phyloP scores from a whole-genome alignment of 2,329 filamentous ascomycete species.

The Paramyrothecium sp. region DNA sequence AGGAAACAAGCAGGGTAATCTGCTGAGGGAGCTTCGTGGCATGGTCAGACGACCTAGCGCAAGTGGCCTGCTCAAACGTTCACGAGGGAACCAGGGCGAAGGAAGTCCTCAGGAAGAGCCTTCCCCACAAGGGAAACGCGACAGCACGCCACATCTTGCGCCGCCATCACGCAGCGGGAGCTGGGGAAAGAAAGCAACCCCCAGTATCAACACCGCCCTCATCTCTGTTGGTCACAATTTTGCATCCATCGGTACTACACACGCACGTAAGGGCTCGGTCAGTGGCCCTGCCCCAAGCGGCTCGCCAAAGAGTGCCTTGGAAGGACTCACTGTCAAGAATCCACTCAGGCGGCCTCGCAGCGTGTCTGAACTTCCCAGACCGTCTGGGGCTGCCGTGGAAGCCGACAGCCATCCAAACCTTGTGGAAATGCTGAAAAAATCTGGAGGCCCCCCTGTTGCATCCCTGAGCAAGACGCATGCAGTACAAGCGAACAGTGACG shows the following conservation, averaged over 20 bases:
- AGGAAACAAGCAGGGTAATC: slow-evolving; percentile 44
- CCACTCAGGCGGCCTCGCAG: slow-evolving; percentile 53
- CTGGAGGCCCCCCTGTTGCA: slow-evolving; percentile 54
- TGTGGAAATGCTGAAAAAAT: slow-evolving; percentile 49
- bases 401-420: slow-evolving; percentile 42
- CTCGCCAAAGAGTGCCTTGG: slow-evolving; percentile 53
- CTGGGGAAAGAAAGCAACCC: slow-evolving; percentile 50
- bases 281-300: slow-evolving; percentile 46
- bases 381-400: slow-evolving; percentile 22
- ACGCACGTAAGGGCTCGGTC: slow-evolving; percentile 60
- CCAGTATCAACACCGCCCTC: slow-evolving; percentile 59
- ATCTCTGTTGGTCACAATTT: slow-evolving; percentile 53
- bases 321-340: slow-evolving; percentile 42
- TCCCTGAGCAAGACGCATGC: slow-evolving; percentile 35
- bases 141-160: slow-evolving; percentile 43
- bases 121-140: slow-evolving; percentile 36
- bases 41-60: slow-evolving; percentile 50
- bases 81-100: slow-evolving; percentile 37
- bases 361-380: slow-evolving; percentile 51
- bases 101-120: slow-evolving; percentile 19
- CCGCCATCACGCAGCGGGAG: slow-evolving; percentile 51
- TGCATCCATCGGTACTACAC: slow-evolving; percentile 55
- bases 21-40: slow-evolving; percentile 48
- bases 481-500: slow-evolving; percentile 41
- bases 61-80: slow-evolving; percentile 43